Evolutionary conservation across 1,139 yeast species (phyloP).

Genomic region (Yamadazyma oceani): DNA sequence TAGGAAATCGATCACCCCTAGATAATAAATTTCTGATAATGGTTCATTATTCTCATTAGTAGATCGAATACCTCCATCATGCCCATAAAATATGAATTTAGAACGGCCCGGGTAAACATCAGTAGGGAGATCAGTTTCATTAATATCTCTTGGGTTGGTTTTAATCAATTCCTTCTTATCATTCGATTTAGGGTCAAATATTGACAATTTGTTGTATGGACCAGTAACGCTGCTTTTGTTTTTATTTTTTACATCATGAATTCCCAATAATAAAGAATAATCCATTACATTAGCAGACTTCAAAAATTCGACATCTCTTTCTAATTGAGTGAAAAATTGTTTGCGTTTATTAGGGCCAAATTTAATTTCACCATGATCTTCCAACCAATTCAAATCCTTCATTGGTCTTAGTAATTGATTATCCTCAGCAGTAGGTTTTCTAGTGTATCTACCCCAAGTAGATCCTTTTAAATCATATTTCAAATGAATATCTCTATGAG

Average conservation of each 20-base stretch:
- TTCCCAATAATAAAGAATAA: conserved; percentile 83
- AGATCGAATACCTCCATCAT: conserved; percentile 84
- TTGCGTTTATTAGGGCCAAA: conserved; percentile 71
- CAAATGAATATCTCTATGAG: conserved; percentile 81
- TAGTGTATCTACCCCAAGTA: conserved; percentile 75
- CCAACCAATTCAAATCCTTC: conserved; percentile 89
- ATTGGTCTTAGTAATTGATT: conserved; percentile 44
- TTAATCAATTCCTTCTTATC: conserved; percentile 43
- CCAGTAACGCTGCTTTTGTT: conserved; percentile 47
- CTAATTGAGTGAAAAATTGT: conserved; percentile 66
- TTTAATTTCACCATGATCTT: conserved; percentile 56
- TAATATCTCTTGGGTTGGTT: conserved; percentile 49
- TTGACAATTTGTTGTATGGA: conserved; percentile 34
- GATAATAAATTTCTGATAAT: conserved; percentile 70
- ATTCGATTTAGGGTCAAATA: conserved; percentile 48
- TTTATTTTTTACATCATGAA: conserved; percentile 64
- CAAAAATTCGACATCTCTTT: conserved; percentile 70
- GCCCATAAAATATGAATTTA: conserved; percentile 65
- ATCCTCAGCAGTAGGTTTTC: conserved; percentile 27
- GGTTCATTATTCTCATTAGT: conserved; percentile 67
- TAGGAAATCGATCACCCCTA: conserved; percentile 93
- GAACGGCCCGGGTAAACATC: conserved; percentile 51
- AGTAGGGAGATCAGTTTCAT: conserved; percentile 44
- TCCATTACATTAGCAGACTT: conserved; percentile 88
- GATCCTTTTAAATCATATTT: conserved; percentile 95